phyloP scores from a whole-genome alignment of 371 early-diverging fungal species.

The Mucor saturninus region DNA sequence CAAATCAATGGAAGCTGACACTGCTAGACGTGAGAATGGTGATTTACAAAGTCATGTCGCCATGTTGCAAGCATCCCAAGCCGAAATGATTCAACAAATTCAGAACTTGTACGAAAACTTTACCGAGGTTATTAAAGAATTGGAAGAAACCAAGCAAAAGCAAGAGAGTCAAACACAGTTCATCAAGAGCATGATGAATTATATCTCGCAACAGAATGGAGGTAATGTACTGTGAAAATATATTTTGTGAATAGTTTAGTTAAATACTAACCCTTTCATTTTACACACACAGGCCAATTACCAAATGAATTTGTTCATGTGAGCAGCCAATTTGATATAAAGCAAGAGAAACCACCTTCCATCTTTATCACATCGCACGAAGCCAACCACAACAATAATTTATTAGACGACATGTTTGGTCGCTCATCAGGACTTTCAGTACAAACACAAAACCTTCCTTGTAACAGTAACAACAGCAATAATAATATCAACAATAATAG shows the following conservation, averaged over 20 bases:
- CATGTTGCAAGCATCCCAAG: constrained; percentile 74
- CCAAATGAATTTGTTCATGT: constrained; percentile 45
- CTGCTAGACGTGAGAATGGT: constrained; percentile 71
- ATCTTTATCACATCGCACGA: constrained; percentile 70
- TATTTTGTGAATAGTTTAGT: not conserved
- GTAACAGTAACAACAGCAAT: not conserved
- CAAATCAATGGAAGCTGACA: constrained; percentile 82
- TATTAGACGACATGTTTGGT: constrained; percentile 24
- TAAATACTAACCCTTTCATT: not conserved
- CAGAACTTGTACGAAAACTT: constrained; percentile 69
- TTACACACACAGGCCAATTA: constrained; percentile 16
- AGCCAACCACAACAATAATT: constrained; percentile 29
- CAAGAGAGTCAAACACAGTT: constrained; percentile 64
- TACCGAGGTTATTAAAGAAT: constrained; percentile 65
- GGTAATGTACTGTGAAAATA: constrained; percentile 21
- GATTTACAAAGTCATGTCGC: constrained; percentile 75
- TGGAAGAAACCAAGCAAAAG: constrained; percentile 70
- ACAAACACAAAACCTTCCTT: constrained; percentile 33
- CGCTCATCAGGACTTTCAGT: constrained; percentile 30
- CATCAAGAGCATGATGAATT: constrained; percentile 64
- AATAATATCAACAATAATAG: not conserved
- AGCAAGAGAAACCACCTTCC: constrained; percentile 54
- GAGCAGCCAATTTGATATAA: constrained; percentile 25
- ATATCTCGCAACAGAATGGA: constrained; percentile 56
- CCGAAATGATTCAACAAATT: constrained; percentile 76